These are phyloP conservation scores for Penicillium cataractarum DNA, from an alignment of 495 filamentous ascomycete genomes.

Conservation along the genomic window DNA sequence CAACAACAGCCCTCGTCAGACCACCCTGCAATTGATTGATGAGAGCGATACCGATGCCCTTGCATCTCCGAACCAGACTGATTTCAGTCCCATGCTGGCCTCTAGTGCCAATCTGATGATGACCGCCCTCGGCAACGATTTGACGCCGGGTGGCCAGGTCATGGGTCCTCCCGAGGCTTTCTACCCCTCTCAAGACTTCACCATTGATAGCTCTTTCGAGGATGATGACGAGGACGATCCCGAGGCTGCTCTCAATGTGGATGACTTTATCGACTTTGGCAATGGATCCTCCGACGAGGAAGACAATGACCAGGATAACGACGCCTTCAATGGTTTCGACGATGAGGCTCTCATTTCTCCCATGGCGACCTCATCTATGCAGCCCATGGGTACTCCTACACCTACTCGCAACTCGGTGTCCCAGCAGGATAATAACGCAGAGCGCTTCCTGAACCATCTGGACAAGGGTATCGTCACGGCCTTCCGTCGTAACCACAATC, in stretches of 20 bases:
- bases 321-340: constrained; percentile 41
- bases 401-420: constrained; percentile 54
- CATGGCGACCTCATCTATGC: constrained; percentile 40
- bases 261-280: constrained; percentile 74
- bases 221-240: constrained; percentile 66
- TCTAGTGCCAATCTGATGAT: constrained; percentile 78
- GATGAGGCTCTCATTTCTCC: constrained; percentile 43
- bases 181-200: constrained; percentile 66
- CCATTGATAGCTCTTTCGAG: constrained; percentile 55
- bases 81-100: constrained; percentile 63
- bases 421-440: constrained; percentile 55
- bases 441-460: constrained; percentile 67
- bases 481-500: constrained; percentile 77
- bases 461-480: constrained; percentile 72
- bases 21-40: constrained; percentile 52
- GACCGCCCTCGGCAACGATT: constrained; percentile 62
- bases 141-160: constrained; percentile 65
- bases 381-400: constrained; percentile 46
- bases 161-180: constrained; percentile 78
- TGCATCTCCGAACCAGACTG: constrained; percentile 48
- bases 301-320: constrained; percentile 45
- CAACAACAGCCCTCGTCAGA: constrained; percentile 56
- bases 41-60: constrained; percentile 56
- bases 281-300: constrained; percentile 60
- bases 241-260: constrained; percentile 65